Percentiles rank a stretch among this genome's conserved stretches.
Evolutionary conservation across 2,329 filamentous ascomycete species (phyloP).

Genomic region (Trichoderma breve): DNA sequence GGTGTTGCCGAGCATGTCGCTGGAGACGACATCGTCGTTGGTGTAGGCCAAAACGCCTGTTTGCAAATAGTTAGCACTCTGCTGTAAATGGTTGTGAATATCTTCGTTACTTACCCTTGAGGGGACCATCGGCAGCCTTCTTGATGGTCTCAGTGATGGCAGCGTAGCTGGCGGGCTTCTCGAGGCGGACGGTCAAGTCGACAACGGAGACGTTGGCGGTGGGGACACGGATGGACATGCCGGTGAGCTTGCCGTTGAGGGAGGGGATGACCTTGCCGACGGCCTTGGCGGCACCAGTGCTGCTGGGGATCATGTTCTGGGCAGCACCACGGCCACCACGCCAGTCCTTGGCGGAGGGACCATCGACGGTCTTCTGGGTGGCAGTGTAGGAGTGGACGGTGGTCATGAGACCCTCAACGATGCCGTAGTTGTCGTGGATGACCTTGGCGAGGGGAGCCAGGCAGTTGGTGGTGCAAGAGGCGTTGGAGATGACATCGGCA

Average conservation of each 20-base stretch:
- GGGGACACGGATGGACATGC: slow-evolving; percentile 99
- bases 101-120: slow-evolving; percentile 69
- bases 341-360: slow-evolving; percentile 98
- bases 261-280: slow-evolving; percentile 99
- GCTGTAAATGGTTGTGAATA: background rate
- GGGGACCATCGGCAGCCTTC: slow-evolving; percentile 75
- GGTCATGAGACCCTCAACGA: slow-evolving; percentile 99
- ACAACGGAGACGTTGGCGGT: slow-evolving; percentile 99
- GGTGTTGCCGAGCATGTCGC: slow-evolving; percentile 87
- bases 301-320: slow-evolving; percentile 99
- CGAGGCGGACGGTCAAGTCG: slow-evolving; percentile 88
- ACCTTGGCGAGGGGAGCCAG: slow-evolving; percentile 99
- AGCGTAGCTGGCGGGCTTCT: slow-evolving; percentile 86
- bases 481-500: slow-evolving; percentile 95
- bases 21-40: slow-evolving; percentile 94
- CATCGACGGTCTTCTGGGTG: slow-evolving; percentile 99
- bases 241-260: slow-evolving; percentile 98
- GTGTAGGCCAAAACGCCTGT: slow-evolving; percentile 87
- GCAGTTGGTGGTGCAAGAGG: slow-evolving; percentile 99
- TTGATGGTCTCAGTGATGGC: slow-evolving; percentile 92
- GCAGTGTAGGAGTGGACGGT: slow-evolving; percentile 99
- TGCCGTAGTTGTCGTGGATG: slow-evolving; percentile 96
- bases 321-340: slow-evolving; percentile 97
- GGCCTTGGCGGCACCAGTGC: slow-evolving; percentile 99
- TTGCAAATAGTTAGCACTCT: background rate